Evolutionary conservation across 202 grass and related monocot species (phyloP), one percentile per base, ranked within the genome.

Genomic region (Schoenoplectus triqueter): DNA sequence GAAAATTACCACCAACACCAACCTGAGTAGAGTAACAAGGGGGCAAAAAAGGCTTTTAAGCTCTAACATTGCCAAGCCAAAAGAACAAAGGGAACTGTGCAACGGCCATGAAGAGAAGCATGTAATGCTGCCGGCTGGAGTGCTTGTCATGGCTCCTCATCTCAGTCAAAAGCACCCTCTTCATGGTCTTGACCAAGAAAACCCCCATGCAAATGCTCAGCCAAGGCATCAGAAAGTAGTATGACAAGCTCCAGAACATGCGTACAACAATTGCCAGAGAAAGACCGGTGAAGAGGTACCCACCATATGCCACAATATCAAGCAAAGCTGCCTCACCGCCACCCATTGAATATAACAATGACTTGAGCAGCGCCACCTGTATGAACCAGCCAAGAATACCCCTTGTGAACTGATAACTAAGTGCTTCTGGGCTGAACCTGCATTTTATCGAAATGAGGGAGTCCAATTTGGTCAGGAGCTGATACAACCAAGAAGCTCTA

Each of bases 111-210:
- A 98, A 93, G 39, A 95, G 91, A 52, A 98, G 84, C 73, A 98
- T 87, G 74, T 93, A 98, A 63, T 98, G 92, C 66, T 98, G 91
- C 45, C 95, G 64, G 6, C 89, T 87, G 0, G 91, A 92, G 82
- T 92, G 92, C 63, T 80, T 90, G 65, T 95, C 91, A 3, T 94
- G 92, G 73, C 88, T 93, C 64, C 92, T 93, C 83, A 88, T 92
- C 76, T 95, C 92, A 0, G 88, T 88, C 50, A 98, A 93, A 19
- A 98, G 86, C 61, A 98, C 92, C 82, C 95, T 84, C 89, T 98
- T 95, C 92, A 98, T 98, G 61, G 95, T 98, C 80, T 94, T 93
- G 83, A 93, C 91, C 78, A 98, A 64, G 65, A 98, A 98, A 19
- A 98, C 85, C 20, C 95, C 92, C 95, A 95, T 93, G 78, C 89